phyloP scores from a whole-genome alignment of 441 rosid species.

The Croton laevigatus region DNA sequence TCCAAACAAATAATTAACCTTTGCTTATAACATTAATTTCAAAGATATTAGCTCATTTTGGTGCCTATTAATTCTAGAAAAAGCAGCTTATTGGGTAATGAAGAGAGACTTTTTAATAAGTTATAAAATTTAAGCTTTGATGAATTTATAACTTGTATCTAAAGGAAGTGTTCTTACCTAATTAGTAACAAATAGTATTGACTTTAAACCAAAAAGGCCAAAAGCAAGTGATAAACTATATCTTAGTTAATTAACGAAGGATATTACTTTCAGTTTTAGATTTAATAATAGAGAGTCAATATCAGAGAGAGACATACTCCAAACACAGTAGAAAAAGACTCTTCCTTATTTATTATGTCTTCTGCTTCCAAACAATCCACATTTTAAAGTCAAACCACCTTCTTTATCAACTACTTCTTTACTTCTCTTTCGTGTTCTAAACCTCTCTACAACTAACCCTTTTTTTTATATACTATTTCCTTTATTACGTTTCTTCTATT shows the following conservation, averaged over 20 bases:
- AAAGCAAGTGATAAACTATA: slow-evolving; percentile 5
- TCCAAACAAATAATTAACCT: background rate
- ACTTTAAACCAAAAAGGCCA: slow-evolving; percentile 14
- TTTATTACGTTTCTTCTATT: background rate
- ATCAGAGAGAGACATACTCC: slow-evolving; percentile 14
- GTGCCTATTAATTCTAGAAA: background rate
- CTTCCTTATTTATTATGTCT: background rate
- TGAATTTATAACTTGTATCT: slow-evolving; percentile 20
- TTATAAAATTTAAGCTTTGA: slow-evolving; percentile 2
- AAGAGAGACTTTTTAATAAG: slow-evolving; percentile 10
- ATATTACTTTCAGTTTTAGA: background rate
- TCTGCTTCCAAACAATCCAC: slow-evolving; percentile 19
- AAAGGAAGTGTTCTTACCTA: slow-evolving; percentile 32
- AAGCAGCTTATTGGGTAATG: background rate
- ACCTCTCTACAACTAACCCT: slow-evolving; percentile 27
- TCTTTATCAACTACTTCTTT: slow-evolving; percentile 8
- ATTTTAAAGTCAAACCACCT: slow-evolving; percentile 30
- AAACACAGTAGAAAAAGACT: slow-evolving; percentile 5
- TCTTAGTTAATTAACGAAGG: slow-evolving; percentile 25
- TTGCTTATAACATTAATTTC: background rate
- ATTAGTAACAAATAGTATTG: slow-evolving; percentile 37
- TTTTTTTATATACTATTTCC: slow-evolving; percentile 24
- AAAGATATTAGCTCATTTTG: slow-evolving; percentile 3
- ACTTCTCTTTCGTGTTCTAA: slow-evolving; percentile 28
- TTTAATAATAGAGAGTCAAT: background rate